Conservation (phyloP, 352 stramenopile species). For the Phytophthora sojae region DNA sequence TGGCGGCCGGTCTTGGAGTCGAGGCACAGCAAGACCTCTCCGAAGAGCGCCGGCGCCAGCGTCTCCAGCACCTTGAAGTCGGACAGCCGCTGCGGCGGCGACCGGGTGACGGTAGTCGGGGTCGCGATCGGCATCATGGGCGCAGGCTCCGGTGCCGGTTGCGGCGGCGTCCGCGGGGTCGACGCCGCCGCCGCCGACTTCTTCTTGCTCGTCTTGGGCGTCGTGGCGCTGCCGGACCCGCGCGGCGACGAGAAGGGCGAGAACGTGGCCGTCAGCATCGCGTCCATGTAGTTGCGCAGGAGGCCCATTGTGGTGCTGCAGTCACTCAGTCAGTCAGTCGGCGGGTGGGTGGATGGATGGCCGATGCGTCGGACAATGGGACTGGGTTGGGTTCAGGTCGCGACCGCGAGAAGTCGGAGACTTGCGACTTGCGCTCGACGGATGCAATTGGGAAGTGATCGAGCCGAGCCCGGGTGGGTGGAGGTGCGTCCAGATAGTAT, state of each 20-base stretch:
- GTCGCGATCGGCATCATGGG: background rate
- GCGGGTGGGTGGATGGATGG: background rate
- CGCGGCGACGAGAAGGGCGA: slow-evolving; percentile 31
- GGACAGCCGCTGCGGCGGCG: slow-evolving; percentile 38
- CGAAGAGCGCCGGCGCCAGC: slow-evolving; percentile 63
- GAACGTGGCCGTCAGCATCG: slow-evolving; percentile 36
- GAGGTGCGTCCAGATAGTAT: slow-evolving; percentile 35
- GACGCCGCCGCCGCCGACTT: background rate
- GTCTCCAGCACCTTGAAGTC: slow-evolving; percentile 50
- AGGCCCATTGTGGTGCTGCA: slow-evolving; percentile 31
- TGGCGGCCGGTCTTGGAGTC: slow-evolving; percentile 49
- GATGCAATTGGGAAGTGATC: slow-evolving; percentile 36
- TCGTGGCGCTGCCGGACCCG: slow-evolving; percentile 17
- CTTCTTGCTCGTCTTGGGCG: slow-evolving; percentile 30
- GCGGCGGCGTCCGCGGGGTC: background rate
- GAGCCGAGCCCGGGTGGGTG: slow-evolving; percentile 5
- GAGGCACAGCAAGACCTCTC: slow-evolving; percentile 60
- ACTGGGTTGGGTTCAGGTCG: background rate
- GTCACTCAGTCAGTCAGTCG: too few species aligned
- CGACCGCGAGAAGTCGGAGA: background rate
- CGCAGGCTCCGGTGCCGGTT: slow-evolving; percentile 1
- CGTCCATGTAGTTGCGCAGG: slow-evolving; percentile 45
- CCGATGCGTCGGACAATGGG: slow-evolving; percentile 1
- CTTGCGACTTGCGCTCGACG: slow-evolving; percentile 6
- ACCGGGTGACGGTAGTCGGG: slow-evolving; percentile 27